Base-by-base conservation (phyloP, 2,329 filamentous ascomycete species). In the Reticulascus tulasneorum region DNA sequence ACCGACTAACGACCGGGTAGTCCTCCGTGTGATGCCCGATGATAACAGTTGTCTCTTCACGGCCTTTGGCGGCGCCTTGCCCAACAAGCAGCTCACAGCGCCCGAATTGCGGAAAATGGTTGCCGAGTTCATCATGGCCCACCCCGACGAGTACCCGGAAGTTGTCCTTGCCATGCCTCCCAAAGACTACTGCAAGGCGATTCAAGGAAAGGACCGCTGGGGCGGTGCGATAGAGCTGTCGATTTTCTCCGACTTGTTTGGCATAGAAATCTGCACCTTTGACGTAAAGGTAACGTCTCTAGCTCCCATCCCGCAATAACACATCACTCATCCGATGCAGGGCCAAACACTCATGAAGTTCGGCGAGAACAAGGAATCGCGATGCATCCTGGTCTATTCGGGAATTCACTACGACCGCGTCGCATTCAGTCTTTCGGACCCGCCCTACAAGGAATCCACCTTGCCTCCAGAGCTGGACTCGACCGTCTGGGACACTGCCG, bases 11-110 rank as follows among this genome's bases (percentile, higher is more conserved):
- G 75, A 70, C 2, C 59, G 77, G 13, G 6, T 27, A 79, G 84
- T 94, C 8, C 75, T 96, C 13, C 83, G 91, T 11, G 86, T 97
- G 33, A 96, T 97, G 91, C 88, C 90, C 5, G 91, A 96, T 54
- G 91, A 97, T 60, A 96, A 96, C 61, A 88, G 82, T 40, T 97
- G 91, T 63, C 80, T 97, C 52, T 97, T 96, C 62, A 85, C 89
- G 19, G 90, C 91, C 0, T 81, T 97, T 29, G 86, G 86, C 12
- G 84, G 82, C 35, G 85, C 85, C 4, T 73, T 94, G n/a, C 77
- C 87, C 31, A 37, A 37, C 29, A 75, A 66, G 18, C 59, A 65
- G 13, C 60, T 69, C 31, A 58, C 63, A n/a, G 63, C 64, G 7
- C 54, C 60, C 8, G 51, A 85, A 50, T 70, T 96, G 13, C 81